Evolutionary conservation across 225 moss, liverwort and hornwort genomes (phyloP).

Genomic region (Marchantia polymorpha): DNA sequence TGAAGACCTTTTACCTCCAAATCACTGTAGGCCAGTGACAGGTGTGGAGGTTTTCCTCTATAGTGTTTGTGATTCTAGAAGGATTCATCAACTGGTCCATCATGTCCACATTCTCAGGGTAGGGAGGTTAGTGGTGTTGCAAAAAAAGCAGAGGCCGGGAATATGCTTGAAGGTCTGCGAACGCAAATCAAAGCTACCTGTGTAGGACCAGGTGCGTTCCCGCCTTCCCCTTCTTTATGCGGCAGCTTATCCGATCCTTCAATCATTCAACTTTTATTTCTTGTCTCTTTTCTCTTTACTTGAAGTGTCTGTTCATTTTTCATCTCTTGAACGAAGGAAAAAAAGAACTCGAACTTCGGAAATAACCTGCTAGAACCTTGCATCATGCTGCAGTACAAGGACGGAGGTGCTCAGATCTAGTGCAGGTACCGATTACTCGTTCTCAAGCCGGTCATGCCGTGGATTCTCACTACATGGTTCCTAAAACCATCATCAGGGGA

Average conservation of each 20-base stretch:
- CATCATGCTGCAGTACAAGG: too few relatives aligned
- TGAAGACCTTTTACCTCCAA: background rate
- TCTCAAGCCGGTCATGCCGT: too few relatives aligned
- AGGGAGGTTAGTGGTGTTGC: background rate
- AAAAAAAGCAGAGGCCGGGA: background rate
- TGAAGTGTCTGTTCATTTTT: too few relatives aligned
- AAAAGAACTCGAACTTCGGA: too few relatives aligned
- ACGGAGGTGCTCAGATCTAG: too few relatives aligned
- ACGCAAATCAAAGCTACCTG: background rate
- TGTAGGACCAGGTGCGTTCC: background rate
- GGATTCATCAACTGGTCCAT: background rate
- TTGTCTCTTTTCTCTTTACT: too few relatives aligned
- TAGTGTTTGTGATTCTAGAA: background rate
- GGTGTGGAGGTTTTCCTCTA: background rate
- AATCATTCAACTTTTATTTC: background rate
- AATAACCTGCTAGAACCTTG: too few relatives aligned
- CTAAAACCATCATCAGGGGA: too few relatives aligned
- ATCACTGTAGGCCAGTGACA: background rate
- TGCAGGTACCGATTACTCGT: too few relatives aligned
- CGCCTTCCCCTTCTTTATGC: background rate
- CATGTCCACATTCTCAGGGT: background rate
- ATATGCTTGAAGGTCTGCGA: background rate
- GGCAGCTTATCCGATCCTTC: background rate
- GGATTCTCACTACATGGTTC: too few relatives aligned
- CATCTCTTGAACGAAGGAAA: too few relatives aligned